Base-by-base conservation (phyloP, 768 basidiomycete genomes). In the Boletus sensibilis region DNA sequence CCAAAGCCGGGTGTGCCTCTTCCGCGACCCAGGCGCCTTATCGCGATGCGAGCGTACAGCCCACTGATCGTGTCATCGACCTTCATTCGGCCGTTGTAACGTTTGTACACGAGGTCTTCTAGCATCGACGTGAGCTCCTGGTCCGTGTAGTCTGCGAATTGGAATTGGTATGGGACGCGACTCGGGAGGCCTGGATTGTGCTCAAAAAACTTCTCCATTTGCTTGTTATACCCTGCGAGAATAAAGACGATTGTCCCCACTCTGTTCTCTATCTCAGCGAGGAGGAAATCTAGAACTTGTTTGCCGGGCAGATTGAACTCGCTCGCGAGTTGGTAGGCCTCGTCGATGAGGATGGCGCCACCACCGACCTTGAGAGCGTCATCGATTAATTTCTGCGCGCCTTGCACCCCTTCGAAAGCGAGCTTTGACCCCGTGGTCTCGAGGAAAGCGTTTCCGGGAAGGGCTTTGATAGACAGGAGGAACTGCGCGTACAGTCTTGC, bases 161-260 rank as follows among this genome's bases (percentile, higher is more conserved):
- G 71, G 33, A 89, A 73, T 35, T 66, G 69, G 57, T 84, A 79
- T 0, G 87, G 88, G 10, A 89, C 82, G n/a, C 87, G 83, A 69
- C 86, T 87, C 9, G 72, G 69, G 13, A 89, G 67, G 2, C 87
- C 87, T 3, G 87, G 86, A 61, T 89, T 88, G 57, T 87, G 86
- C 57, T 88, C 86, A 56, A 89, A 88, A 72, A 89, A 89, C 42
- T 78, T 82, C 60, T 89, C 87, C 88, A 89, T 88, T 67, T 89
- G 75, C 52, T 80, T 84, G 66, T 73, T 79, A 65, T 89, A 89
- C 5, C 87, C 87, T 0, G 88, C 87, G 2, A 89, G 74, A 52
- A 89, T 81, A 70, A 89, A 89, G 12, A 87, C 83, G 7, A 88
- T 59, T 7, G 73, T 81, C 6, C 85, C 88, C 4, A 83, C 75